Evolutionary conservation across 139 green algal species (phyloP).

Genomic region (Closterium sp.): DNA sequence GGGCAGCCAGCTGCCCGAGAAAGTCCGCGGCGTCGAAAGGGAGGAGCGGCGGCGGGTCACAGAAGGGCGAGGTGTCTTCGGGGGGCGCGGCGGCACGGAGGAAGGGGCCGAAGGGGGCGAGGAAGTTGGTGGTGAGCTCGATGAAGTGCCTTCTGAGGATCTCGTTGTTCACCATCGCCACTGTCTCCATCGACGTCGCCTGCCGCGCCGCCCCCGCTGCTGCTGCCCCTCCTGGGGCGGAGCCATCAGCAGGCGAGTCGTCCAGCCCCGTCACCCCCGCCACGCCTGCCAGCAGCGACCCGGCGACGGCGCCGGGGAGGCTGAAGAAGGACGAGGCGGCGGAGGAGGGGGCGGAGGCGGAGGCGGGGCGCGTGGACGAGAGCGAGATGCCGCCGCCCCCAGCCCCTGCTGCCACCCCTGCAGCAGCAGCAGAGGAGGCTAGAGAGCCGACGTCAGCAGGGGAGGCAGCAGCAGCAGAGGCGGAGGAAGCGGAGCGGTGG

Average conservation of each 20-base stretch:
- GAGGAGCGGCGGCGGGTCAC: constrained; percentile 49
- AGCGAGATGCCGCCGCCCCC: background rate
- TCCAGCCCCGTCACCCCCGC: too few relatives aligned
- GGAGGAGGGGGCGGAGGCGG: too few relatives aligned
- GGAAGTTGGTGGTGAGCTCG: constrained; percentile 73
- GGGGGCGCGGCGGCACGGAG: constrained; percentile 57
- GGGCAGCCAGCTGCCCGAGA: constrained; percentile 38
- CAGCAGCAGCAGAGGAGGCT: background rate
- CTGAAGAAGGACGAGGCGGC: too few relatives aligned
- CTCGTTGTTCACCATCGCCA: constrained; percentile 66
- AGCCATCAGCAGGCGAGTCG: too few relatives aligned
- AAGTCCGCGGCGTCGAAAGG: constrained; percentile 55
- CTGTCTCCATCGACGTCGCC: constrained; percentile 30
- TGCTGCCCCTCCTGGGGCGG: too few relatives aligned
- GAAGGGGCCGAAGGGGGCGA: constrained; percentile 73
- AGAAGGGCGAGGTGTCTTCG: too few relatives aligned
- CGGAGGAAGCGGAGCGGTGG: too few relatives aligned
- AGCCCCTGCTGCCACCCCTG: too few relatives aligned
- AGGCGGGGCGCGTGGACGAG: background rate
- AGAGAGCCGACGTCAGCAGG: background rate
- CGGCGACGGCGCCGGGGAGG: too few relatives aligned
- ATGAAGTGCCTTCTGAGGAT: constrained; percentile 72
- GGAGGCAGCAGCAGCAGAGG: background rate
- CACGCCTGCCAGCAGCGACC: too few relatives aligned
- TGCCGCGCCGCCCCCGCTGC: background rate